Conservation (phyloP, 2,329 filamentous ascomycete genomes). For the Colletotrichum agaves region DNA sequence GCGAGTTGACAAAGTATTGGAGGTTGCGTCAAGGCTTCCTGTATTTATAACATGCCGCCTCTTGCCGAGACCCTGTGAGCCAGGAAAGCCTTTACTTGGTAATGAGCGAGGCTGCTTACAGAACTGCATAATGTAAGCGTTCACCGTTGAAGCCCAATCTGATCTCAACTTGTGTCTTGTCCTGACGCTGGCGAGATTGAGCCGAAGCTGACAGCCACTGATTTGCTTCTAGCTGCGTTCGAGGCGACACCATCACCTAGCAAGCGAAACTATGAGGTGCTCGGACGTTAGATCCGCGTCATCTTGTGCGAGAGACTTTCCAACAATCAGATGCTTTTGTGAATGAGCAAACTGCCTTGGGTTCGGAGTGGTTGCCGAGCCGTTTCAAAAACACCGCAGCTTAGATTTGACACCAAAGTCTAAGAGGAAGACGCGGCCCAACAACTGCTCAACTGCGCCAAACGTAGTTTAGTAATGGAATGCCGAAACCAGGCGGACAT, state of each 20-base stretch:
- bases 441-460: background rate
- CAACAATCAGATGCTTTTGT: background rate
- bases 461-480: background rate
- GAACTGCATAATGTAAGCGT: background rate
- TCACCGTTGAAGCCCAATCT: background rate
- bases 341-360: background rate
- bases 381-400: background rate
- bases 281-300: constrained; percentile 9
- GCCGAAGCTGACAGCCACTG: background rate
- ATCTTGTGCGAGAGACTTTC: background rate
- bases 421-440: constrained; percentile 4
- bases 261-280: background rate
- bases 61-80: background rate
- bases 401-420: constrained; percentile 9
- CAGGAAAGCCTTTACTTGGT: background rate
- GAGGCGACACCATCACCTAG: background rate
- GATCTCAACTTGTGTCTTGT: background rate
- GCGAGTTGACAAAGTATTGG: background rate
- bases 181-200: constrained; percentile 1
- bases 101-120: background rate
- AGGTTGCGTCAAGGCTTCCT: background rate
- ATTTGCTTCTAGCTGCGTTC: constrained; percentile 5
- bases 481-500: background rate
- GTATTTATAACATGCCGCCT: background rate
- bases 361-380: background rate